A percentile compares a stretch with the other conserved stretches of the same genome.
These are phyloP conservation scores for Eucalyptus paniculata DNA, from an alignment of 345 rosid species.

Conservation along the genomic window DNA sequence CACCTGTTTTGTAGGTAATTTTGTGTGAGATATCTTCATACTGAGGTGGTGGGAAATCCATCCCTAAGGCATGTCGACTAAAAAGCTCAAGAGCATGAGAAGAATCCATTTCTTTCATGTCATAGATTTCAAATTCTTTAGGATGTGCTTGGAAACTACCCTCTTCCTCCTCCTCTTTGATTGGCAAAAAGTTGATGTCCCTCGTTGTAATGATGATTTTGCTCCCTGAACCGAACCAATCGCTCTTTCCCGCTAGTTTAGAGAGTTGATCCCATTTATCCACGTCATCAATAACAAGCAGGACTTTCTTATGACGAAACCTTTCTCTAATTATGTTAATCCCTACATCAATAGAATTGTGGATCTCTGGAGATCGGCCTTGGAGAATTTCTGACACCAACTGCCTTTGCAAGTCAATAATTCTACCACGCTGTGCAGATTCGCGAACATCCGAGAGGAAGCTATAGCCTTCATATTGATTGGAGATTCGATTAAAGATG, in stretches of 20 bases:
- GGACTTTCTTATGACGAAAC: background rate
- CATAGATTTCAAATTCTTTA: background rate
- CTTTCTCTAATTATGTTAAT: background rate
- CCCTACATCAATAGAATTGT: background rate
- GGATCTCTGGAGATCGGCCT: background rate
- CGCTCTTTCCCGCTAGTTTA: background rate
- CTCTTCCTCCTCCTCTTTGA: background rate
- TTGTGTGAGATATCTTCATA: background rate
- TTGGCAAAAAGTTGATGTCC: background rate
- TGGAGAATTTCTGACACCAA: background rate
- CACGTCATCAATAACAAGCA: background rate
- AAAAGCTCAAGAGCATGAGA: background rate
- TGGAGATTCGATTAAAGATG: background rate
- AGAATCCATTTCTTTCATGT: background rate
- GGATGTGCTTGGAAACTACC: background rate
- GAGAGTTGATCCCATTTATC: background rate
- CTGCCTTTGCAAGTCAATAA: background rate
- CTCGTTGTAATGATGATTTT: background rate
- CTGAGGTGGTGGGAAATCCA: background rate
- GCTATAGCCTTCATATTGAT: background rate
- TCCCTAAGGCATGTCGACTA: background rate
- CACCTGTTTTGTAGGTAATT: background rate
- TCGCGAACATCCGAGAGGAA: background rate
- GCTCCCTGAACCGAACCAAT: background rate
- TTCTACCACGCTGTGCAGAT: accelerated